A percentile compares a stretch with the other conserved stretches of the same genome.
phyloP scores from a whole-genome alignment of 2,329 filamentous ascomycete genomes.

The Talaromyces marneffei region DNA sequence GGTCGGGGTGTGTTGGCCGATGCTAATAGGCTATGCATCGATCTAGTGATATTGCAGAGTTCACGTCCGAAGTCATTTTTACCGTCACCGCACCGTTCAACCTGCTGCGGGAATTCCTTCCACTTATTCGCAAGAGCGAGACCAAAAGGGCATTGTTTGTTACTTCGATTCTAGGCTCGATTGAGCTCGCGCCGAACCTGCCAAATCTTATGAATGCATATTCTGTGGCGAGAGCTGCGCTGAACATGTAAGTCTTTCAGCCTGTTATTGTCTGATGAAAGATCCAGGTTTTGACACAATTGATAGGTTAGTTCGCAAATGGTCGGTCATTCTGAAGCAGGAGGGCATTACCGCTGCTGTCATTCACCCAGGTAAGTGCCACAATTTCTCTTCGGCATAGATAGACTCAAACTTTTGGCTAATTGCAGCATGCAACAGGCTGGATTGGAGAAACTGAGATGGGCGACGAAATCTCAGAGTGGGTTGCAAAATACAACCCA shows the following conservation, averaged over 20 bases:
- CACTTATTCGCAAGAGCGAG: constrained; percentile 29
- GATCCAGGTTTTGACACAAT: background rate
- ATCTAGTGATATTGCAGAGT: constrained; percentile 1
- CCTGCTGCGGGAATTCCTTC: constrained; percentile 26
- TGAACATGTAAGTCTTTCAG: constrained; percentile 1
- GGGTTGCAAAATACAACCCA: constrained; percentile 4
- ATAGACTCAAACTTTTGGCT: background rate
- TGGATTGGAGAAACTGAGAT: constrained; percentile 3
- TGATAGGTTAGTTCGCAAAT: constrained; percentile 4
- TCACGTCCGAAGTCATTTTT: background rate
- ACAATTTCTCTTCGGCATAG: background rate
- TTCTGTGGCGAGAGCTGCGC: constrained; percentile 2
- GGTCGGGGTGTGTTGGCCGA: background rate
- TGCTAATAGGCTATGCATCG: background rate
- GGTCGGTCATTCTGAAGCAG: background rate
- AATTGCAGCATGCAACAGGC: background rate
- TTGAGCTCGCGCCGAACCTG: constrained; percentile 20
- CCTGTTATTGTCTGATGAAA: background rate
- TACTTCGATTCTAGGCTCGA: constrained; percentile 39
- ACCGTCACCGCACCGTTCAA: constrained; percentile 34
- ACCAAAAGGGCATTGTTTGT: constrained; percentile 41
- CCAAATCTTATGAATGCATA: background rate
- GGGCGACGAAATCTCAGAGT: background rate
- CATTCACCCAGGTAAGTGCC: background rate
- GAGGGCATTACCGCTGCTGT: constrained; percentile 5